Conservation (phyloP, 768 basidiomycete species). For the Hirschioporus abietinus region DNA sequence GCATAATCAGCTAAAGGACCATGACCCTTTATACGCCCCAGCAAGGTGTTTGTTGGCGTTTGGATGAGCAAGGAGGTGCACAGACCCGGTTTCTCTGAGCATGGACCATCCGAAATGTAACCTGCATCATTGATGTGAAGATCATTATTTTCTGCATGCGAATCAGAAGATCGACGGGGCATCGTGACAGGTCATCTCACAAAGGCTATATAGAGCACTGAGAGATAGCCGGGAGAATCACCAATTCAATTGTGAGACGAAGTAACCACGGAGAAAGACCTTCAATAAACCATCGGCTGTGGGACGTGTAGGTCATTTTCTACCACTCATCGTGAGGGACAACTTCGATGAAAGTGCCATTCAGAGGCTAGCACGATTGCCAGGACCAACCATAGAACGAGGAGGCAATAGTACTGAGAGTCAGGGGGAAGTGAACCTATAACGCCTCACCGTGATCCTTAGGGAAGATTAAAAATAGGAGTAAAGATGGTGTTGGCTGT, state of each 20-base stretch:
- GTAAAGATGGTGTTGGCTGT: not conserved
- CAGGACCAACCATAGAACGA: not conserved
- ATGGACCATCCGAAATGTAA: not conserved
- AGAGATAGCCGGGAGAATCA: not conserved
- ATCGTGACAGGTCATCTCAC: not conserved
- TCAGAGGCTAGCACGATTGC: not conserved
- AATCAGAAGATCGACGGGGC: not conserved
- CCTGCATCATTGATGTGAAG: not conserved
- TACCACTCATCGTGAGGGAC: not conserved
- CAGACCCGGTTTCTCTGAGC: not conserved
- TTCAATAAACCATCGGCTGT: not conserved
- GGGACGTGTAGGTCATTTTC: not conserved
- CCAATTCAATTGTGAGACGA: not conserved
- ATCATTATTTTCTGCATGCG: not conserved
- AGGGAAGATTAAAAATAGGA: not conserved
- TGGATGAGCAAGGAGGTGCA: not conserved
- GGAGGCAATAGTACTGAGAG: not conserved
- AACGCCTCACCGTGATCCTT: not conserved
- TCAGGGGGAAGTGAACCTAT: not conserved
- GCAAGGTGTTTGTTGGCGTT: not conserved
- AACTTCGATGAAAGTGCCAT: not conserved
- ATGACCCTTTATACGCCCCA: not conserved
- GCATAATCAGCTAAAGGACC: not conserved
- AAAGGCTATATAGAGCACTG: not conserved
- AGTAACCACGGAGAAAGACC: not conserved